Conservation (phyloP, 1,284 basidiomycete species). For the Coniferiporia sulphurascens region DNA sequence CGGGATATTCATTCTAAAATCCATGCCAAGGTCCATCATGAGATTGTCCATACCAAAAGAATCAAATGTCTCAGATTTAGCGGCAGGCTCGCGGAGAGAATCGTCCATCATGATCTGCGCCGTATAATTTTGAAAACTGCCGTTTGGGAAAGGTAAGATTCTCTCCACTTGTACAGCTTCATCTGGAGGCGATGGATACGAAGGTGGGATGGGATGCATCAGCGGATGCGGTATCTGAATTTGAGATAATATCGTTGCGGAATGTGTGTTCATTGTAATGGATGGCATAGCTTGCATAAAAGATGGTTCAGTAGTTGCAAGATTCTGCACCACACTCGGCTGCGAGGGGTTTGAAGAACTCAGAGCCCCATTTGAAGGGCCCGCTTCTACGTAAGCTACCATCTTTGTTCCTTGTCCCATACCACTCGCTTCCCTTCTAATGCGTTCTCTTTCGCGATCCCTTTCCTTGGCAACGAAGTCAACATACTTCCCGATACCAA, state of each 20-base stretch:
- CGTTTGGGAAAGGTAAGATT: background rate
- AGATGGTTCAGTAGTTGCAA: background rate
- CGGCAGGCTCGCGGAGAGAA: slow-evolving; percentile 16
- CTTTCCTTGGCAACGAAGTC: slow-evolving; percentile 67
- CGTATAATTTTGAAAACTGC: background rate
- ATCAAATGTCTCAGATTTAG: slow-evolving; percentile 27
- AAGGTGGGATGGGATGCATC: background rate
- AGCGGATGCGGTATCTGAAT: background rate
- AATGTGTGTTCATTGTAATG: slow-evolving; percentile 1
- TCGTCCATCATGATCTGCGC: background rate
- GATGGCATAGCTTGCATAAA: background rate
- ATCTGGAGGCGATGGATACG: slow-evolving; percentile 18
- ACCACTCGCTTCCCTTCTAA: slow-evolving; percentile 45
- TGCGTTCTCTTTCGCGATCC: slow-evolving; percentile 65
- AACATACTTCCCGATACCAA: slow-evolving; percentile 60
- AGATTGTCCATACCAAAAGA: slow-evolving; percentile 41
- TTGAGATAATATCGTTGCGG: slow-evolving; percentile 6
- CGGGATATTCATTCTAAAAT: slow-evolving; percentile 36
- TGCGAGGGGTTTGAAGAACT: background rate
- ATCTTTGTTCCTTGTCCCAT: slow-evolving; percentile 2
- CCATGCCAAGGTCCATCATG: slow-evolving; percentile 39
- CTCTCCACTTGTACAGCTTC: background rate
- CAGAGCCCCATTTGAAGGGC: background rate
- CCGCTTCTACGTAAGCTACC: background rate
- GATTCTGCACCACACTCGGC: background rate